Evolutionary conservation across 176 grass and related monocot species (phyloP), one percentile per base, ranked within the genome.

Genomic region (Ensete ventricosum): DNA sequence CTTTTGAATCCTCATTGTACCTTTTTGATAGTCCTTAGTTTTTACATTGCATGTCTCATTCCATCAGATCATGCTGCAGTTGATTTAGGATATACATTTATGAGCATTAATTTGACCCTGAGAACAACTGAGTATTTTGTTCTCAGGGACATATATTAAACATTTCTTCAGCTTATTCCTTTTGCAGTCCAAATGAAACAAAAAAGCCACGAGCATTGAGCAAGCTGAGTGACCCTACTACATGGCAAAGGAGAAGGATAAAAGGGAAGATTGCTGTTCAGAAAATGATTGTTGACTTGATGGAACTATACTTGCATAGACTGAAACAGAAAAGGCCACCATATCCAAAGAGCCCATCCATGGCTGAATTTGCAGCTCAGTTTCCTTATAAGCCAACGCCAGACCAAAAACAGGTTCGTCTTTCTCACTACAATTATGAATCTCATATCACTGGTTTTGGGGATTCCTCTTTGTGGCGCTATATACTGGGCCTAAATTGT

Each of bases 221-320:
- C 84, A 98, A 98, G 73, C 73, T 98, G 72, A 91, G 79, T 69
- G 90, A 98, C 64, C 85, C 83, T 77, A 77, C 64, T 55, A 79
- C 90, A 20, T 98, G 94, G 90, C 88, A 98, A 74, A 98, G 87
- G 80, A 88, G 94, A 84, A 88, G 88, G 62, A 73, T 86, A 49
- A 98, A 98, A 80, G 94, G 94, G 79, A 98, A 98, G 81, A 81
- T 90, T 73, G 88, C 90, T 76, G 88, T 98, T 84, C 94, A 98
- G 79, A 98, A 93, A 80, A 93, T 98, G 94, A 88, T 98, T 76
- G 94, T 93, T 48, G 87, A 93, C 75, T 78, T 93, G 77, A 91
- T 98, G 90, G 94, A 98, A 69, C 62, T 98, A 26, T 98, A 98
- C 77, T 79, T 98, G 64, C 94, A 98, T 64, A 85, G 94, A 53